Evolutionary conservation across 2,329 filamentous ascomycete species (phyloP).

Genomic region (Zymoseptoria passerinii): DNA sequence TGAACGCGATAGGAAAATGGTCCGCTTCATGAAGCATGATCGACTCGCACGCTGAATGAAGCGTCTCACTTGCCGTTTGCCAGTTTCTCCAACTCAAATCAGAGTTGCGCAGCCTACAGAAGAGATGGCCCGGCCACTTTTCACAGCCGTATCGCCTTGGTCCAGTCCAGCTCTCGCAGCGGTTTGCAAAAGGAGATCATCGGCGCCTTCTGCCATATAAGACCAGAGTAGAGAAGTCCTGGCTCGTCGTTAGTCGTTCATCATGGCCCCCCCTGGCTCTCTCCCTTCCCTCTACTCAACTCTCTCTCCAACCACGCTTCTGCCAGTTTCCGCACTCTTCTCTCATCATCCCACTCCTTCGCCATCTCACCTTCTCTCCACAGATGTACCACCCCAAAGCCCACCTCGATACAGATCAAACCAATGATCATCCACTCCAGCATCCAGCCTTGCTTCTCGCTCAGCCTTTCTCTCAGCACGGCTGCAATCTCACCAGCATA

Average conservation of each 20-base stretch:
- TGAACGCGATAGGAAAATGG: neutral
- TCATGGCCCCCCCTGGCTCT: neutral
- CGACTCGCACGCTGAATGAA: neutral
- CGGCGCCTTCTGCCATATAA: neutral
- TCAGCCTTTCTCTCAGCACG: slow-evolving; percentile 78
- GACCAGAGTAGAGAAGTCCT: neutral
- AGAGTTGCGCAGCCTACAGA: neutral
- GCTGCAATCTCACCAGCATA: slow-evolving; percentile 93
- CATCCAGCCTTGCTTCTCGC: slow-evolving; percentile 78
- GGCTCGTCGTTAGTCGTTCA: neutral
- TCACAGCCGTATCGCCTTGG: neutral
- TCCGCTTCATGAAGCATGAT: neutral
- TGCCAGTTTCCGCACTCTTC: slow-evolving; percentile 34
- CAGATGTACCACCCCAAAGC: slow-evolving; percentile 71
- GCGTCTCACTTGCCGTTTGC: neutral
- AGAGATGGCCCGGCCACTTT: neutral
- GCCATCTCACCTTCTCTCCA: slow-evolving; percentile 52
- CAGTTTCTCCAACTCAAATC: neutral
- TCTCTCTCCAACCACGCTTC: slow-evolving; percentile 31
- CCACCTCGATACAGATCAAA: slow-evolving; percentile 84
- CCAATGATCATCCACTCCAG: slow-evolving; percentile 95
- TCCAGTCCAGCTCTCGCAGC: neutral
- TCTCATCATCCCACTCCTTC: slow-evolving; percentile 36
- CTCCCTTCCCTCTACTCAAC: slow-evolving; percentile 7
- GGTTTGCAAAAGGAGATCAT: neutral